These are phyloP conservation scores for Glaciozyma martinii DNA, from an alignment of 768 basidiomycete species.

Conservation along the genomic window DNA sequence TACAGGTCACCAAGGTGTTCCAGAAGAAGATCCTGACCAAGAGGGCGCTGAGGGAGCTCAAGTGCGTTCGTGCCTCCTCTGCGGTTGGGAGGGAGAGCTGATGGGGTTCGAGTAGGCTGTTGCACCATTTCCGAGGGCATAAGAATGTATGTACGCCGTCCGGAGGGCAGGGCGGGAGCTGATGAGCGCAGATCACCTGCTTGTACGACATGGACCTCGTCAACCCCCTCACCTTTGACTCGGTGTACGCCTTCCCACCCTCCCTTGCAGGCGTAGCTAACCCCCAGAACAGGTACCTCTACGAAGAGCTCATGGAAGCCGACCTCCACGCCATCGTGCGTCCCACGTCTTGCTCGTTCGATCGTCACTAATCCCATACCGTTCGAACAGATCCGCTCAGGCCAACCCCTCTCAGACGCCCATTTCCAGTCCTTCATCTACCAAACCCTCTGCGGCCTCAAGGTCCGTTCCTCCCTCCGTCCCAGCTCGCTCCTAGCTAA, in stretches of 20 bases:
- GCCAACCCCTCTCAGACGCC: conserved; percentile 44
- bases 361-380: neutral
- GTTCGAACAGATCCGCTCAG: conserved; percentile 42
- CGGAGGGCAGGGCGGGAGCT: neutral
- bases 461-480: conserved; percentile 50
- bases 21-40: conserved; percentile 86
- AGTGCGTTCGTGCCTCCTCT: conserved; percentile 28
- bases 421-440: conserved; percentile 77
- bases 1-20: conserved; percentile 38
- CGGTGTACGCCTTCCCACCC: conserved; percentile 74
- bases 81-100: neutral
- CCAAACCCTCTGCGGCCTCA: conserved; percentile 93
- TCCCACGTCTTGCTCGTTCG: neutral
- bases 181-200: conserved; percentile 65
- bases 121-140: conserved; percentile 97
- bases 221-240: conserved; percentile 84
- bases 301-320: conserved; percentile 99
- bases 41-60: conserved; percentile 86
- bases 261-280: neutral
- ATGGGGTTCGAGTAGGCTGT: conserved; percentile 49
- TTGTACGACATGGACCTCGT: conserved; percentile 92
- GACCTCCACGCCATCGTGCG: conserved; percentile 93
- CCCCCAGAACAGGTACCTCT: conserved; percentile 34
- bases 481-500: no score
- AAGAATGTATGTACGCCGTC: conserved; percentile 65